phyloP scores from a whole-genome alignment of 495 filamentous ascomycete species.

The Immersiella caudata region DNA sequence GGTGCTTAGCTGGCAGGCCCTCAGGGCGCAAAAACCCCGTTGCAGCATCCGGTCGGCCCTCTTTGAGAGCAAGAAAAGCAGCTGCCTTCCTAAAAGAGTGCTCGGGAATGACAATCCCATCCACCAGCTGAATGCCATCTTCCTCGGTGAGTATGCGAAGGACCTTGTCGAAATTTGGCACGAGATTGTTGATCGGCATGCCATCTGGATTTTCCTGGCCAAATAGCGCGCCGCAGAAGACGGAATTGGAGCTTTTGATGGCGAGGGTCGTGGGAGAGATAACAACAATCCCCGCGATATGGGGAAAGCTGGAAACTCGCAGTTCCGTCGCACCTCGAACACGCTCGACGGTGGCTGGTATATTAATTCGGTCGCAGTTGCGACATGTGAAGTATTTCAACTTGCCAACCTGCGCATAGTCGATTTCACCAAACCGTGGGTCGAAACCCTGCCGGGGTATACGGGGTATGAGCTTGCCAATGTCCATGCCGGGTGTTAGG shows the following conservation, averaged over 20 bases:
- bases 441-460: constrained; percentile 75
- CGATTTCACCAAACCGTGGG: constrained; percentile 64
- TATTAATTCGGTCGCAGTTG: constrained; percentile 69
- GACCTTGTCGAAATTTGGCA: constrained; percentile 85
- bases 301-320: constrained; percentile 87
- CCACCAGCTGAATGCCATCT: constrained; percentile 76
- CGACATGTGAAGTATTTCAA: constrained; percentile 80
- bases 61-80: constrained; percentile 76
- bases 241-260: constrained; percentile 90
- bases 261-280: constrained; percentile 71
- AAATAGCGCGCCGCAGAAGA: constrained; percentile 89
- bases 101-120: constrained; percentile 97
- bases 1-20: constrained; percentile 81
- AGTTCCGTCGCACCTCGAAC: constrained; percentile 66
- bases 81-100: constrained; percentile 91
- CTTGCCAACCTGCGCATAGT: constrained; percentile 68
- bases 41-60: constrained; percentile 76
- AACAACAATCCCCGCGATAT: constrained; percentile 96
- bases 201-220: constrained; percentile 83
- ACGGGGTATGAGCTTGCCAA: constrained; percentile 75
- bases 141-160: constrained; percentile 81
- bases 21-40: constrained; percentile 75
- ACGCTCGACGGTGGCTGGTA: constrained; percentile 75
- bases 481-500: constrained; percentile 65
- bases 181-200: constrained; percentile 72